Evolutionary conservation across 768 basidiomycete genomes (phyloP).

Genomic region (Favolaschia claudopus): DNA sequence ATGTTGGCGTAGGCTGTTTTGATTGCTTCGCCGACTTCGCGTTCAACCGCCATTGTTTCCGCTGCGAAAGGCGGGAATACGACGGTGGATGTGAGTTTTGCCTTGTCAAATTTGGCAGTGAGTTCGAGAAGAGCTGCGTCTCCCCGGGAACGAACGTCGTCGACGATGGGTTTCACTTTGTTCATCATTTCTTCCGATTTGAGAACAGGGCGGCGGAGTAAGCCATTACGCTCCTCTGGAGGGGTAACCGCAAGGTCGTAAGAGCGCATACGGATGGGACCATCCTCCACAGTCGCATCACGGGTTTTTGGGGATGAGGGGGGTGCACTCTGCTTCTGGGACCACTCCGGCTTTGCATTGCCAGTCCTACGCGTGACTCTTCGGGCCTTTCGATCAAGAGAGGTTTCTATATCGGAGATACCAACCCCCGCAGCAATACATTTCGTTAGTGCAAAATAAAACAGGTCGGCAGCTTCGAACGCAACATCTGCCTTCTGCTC

Average conservation of each 20-base stretch:
- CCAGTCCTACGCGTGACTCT: constrained; percentile 89
- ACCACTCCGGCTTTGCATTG: constrained; percentile 90
- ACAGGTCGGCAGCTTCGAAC: constrained; percentile 93
- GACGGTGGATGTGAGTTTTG: constrained; percentile 69
- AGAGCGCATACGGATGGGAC: constrained; percentile 80
- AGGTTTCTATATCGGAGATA: constrained; percentile 83
- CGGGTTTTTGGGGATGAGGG: constrained; percentile 27
- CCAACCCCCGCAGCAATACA: constrained; percentile 86
- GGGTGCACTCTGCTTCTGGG: constrained; percentile 37
- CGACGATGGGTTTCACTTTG: constrained; percentile 94
- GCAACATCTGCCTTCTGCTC: constrained; percentile 82
- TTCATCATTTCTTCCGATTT: constrained; percentile 88
- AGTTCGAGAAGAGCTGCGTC: constrained; percentile 88
- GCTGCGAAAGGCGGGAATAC: constrained; percentile 81
- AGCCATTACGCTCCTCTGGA: constrained; percentile 61
- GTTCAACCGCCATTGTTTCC: constrained; percentile 66
- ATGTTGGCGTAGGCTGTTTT: constrained; percentile 93
- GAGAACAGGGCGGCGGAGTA: constrained; percentile 90
- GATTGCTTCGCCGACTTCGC: constrained; percentile 79
- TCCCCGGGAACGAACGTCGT: constrained; percentile 82
- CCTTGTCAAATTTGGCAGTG: constrained; percentile 94
- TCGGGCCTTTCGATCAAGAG: constrained; percentile 84
- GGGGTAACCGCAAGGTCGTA: constrained; percentile 61
- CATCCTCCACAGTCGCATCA: constrained; percentile 37
- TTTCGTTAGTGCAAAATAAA: constrained; percentile 90